Evolutionary conservation across 2,329 filamentous ascomycete genomes (phyloP).

Genomic region (Trichocomaceae sp.): DNA sequence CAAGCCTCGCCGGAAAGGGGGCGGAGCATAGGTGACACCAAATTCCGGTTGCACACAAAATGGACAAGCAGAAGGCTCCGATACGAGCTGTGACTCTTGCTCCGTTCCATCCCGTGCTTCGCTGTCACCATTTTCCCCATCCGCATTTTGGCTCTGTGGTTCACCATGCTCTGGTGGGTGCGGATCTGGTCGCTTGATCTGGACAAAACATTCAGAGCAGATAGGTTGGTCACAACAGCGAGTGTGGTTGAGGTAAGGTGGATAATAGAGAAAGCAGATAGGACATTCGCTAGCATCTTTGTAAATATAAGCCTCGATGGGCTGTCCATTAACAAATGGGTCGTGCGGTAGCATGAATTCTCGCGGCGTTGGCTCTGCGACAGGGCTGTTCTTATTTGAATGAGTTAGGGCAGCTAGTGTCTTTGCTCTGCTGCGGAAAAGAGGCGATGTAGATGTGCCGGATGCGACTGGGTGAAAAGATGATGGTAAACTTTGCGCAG

Average conservation of each 20-base stretch:
- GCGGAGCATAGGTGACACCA: conserved; percentile 88
- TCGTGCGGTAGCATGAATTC: conserved; percentile 76
- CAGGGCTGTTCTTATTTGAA: conserved; percentile 65
- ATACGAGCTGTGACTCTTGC: conserved; percentile 63
- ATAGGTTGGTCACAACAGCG: conserved; percentile 94
- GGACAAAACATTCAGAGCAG: conserved; percentile 97
- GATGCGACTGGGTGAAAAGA: conserved; percentile 53
- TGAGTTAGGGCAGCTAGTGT: conserved; percentile 77
- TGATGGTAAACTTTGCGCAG: conserved; percentile 51
- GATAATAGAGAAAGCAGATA: conserved; percentile 94
- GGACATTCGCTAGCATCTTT: conserved; percentile 87
- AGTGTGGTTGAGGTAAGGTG: conserved; percentile 87
- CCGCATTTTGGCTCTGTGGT: conserved; percentile 33
- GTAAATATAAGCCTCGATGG: conserved; percentile 86
- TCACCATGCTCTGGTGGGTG: conserved; percentile 73
- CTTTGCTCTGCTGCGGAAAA: conserved; percentile 79
- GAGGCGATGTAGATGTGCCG: conserved; percentile 46
- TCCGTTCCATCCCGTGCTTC: conserved; percentile 12
- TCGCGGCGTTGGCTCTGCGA: conserved; percentile 64
- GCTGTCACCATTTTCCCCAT: conserved; percentile 11
- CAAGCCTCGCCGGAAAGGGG: conserved; percentile 79
- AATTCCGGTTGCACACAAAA: conserved; percentile 95
- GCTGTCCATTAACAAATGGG: conserved; percentile 88
- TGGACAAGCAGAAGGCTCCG: conserved; percentile 84
- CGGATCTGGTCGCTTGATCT: conserved; percentile 91